Evolutionary conservation across 2,329 filamentous ascomycete species (phyloP).

Genomic region (Fusarium liriodendri): DNA sequence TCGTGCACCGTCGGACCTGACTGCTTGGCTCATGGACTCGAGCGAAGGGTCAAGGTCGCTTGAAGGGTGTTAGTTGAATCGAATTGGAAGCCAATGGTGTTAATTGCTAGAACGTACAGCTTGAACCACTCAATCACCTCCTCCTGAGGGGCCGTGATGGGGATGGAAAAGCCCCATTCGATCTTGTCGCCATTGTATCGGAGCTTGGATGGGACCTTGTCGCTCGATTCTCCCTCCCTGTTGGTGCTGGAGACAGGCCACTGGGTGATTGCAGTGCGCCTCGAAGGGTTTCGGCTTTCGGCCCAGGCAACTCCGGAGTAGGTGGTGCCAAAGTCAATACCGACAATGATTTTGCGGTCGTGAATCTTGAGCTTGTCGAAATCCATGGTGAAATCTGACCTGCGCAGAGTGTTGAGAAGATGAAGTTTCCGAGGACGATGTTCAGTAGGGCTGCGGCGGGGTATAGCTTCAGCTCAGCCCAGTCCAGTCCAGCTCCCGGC

Average conservation of each 20-base stretch:
- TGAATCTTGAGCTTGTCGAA: slow-evolving; percentile 49
- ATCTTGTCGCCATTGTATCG: slow-evolving; percentile 50
- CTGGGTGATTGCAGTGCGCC: slow-evolving; percentile 51
- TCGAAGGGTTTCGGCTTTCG: slow-evolving; percentile 52
- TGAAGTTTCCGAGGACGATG: background rate
- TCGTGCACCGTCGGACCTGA: slow-evolving; percentile 41
- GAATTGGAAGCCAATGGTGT: background rate
- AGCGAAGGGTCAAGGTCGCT: slow-evolving; percentile 54
- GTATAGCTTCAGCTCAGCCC: background rate
- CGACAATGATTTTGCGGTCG: slow-evolving; percentile 58
- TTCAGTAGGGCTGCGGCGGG: background rate
- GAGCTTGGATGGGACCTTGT: slow-evolving; percentile 61
- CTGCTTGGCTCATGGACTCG: slow-evolving; percentile 46
- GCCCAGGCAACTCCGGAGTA: slow-evolving; percentile 64
- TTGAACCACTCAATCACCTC: slow-evolving; percentile 61
- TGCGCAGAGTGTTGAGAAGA: background rate
- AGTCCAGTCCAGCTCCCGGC: background rate
- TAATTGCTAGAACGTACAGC: slow-evolving; percentile 48
- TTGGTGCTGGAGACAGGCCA: slow-evolving; percentile 55
- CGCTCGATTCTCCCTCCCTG: slow-evolving; percentile 51
- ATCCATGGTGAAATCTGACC: slow-evolving; percentile 44
- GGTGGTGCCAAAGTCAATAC: slow-evolving; percentile 66
- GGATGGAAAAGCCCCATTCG: slow-evolving; percentile 61
- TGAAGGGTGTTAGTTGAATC: slow-evolving; percentile 12
- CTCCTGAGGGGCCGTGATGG: slow-evolving; percentile 51